Evolutionary conservation across 192 early-diverging fungal species (phyloP), one percentile per base, ranked within the genome.

Genomic region (Backusella liffmaniae): DNA sequence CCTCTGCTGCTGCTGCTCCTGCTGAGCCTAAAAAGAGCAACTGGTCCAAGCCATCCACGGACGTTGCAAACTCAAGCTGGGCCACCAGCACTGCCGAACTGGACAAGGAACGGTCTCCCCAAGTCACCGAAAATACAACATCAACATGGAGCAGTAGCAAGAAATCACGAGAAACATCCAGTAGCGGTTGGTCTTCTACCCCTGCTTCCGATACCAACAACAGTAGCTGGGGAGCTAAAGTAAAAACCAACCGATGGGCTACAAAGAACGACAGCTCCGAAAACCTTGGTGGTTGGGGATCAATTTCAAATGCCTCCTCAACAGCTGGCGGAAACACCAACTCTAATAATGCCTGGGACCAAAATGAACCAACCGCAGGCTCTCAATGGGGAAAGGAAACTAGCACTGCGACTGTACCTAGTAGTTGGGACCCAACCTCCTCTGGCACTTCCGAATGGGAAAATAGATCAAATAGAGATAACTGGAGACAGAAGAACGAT

Each of bases 191-290:
- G 18, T 0, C 46, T 49, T 49, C 23, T 4, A 62, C 56, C 56
- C 56, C 23, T 62, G 56, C 56, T 29, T 4, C 56, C 56, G 56
- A 62, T 23, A 62, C 56, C 56, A 62, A 62, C 56, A 62, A 62
- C 56, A 62, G 4, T 62, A 62, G 56, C 56, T 62, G 56, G 56
- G 56, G 56, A 62, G 3, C 3, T 3, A 62, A 62, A 29, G 4
- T 23, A 8, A 62, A 62, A 9, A 9, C 23, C 21, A 62, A 62
- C 26, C 26, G 23, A 29, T 62, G 56, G 56, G 21, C 56, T 8
- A 29, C 56, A 62, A 62, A 62, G 56, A 29, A 62, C n/a, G 56
- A 62, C 26, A 62, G 56, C 56, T 62, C 56, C 56, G 56, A 62
- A 29, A 62, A 29, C 26, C 56, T 62, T 29, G 66, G 29, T 67